Conservation (phyloP, 1,284 basidiomycete genomes). For the Psilocybe mexicana region DNA sequence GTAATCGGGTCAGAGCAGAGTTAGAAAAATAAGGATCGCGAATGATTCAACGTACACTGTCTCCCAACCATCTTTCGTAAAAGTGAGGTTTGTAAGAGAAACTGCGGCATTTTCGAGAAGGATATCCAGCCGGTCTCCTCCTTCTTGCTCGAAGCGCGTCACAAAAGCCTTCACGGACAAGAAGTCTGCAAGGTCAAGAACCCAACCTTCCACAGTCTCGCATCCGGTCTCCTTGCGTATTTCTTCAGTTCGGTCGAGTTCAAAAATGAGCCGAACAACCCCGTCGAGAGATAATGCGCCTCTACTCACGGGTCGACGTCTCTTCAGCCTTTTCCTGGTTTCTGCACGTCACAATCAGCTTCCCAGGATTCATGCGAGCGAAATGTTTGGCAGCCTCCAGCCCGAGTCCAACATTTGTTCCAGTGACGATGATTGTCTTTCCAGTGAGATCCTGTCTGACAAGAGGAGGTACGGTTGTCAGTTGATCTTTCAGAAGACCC, state of each 20-base stretch:
- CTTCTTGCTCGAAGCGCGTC: constrained; percentile 32
- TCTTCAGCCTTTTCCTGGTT: constrained; percentile 34
- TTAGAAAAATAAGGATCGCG: neutral
- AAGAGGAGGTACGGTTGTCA: constrained; percentile 10
- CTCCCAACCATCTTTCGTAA: constrained; percentile 39
- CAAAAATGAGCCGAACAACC: neutral
- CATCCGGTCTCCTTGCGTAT: constrained; percentile 32
- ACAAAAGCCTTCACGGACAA: constrained; percentile 36
- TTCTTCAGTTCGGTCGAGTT: constrained; percentile 17
- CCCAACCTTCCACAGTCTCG: constrained; percentile 32
- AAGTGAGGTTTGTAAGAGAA: constrained; percentile 8
- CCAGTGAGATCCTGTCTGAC: constrained; percentile 26
- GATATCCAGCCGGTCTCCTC: constrained; percentile 20
- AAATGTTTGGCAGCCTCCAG: constrained; percentile 46
- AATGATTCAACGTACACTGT: neutral
- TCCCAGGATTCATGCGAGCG: constrained; percentile 40
- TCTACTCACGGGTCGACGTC: constrained; percentile 24
- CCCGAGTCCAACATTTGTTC: constrained; percentile 45
- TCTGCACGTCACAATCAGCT: constrained; percentile 40
- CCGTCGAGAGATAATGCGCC: too few species aligned
- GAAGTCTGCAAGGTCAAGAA: constrained; percentile 38
- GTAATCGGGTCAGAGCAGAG: too few species aligned
- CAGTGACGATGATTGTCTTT: constrained; percentile 34
- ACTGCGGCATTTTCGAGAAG: constrained; percentile 40
- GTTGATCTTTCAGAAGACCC: constrained; percentile 25